Evolutionary conservation across 805 yeast species (phyloP).

Genomic region (Candida vartiovaarae): DNA sequence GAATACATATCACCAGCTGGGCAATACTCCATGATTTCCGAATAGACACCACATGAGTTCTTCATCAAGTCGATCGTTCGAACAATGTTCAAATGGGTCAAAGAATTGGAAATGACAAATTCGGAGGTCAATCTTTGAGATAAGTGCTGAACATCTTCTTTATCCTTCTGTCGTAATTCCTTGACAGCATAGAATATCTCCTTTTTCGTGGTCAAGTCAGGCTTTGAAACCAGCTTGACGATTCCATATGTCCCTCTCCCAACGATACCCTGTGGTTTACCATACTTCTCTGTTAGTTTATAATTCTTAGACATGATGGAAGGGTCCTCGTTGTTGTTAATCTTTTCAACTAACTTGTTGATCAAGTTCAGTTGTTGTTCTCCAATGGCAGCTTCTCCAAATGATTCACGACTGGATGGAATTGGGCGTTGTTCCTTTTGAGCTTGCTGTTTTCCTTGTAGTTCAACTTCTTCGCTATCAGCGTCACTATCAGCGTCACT

Average conservation of each 20-base stretch:
- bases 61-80: slow-evolving; percentile 76
- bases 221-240: slow-evolving; percentile 88
- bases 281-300: slow-evolving; percentile 39
- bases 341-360: slow-evolving; percentile 39
- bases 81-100: slow-evolving; percentile 69
- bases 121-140: slow-evolving; percentile 88
- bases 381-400: slow-evolving; percentile 38
- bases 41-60: slow-evolving; percentile 62
- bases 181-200: slow-evolving; percentile 86
- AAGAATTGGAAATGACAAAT: slow-evolving; percentile 76
- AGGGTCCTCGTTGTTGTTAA: slow-evolving; percentile 30
- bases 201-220: slow-evolving; percentile 68
- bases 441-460: slow-evolving; percentile 26
- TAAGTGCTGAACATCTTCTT: slow-evolving; percentile 93
- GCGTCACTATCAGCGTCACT: slow-evolving; percentile 5
- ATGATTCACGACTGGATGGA: not conserved
- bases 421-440: not conserved
- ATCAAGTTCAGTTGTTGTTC: slow-evolving; percentile 41
- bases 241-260: slow-evolving; percentile 99
- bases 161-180: slow-evolving; percentile 96
- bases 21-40: slow-evolving; percentile 94
- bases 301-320: slow-evolving; percentile 20
- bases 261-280: slow-evolving; percentile 45
- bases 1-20: slow-evolving; percentile 79
- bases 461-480: slow-evolving; percentile 2